Evolutionary conservation across 2,329 filamentous ascomycete species (phyloP).

Genomic region (Botrytis byssoidea): DNA sequence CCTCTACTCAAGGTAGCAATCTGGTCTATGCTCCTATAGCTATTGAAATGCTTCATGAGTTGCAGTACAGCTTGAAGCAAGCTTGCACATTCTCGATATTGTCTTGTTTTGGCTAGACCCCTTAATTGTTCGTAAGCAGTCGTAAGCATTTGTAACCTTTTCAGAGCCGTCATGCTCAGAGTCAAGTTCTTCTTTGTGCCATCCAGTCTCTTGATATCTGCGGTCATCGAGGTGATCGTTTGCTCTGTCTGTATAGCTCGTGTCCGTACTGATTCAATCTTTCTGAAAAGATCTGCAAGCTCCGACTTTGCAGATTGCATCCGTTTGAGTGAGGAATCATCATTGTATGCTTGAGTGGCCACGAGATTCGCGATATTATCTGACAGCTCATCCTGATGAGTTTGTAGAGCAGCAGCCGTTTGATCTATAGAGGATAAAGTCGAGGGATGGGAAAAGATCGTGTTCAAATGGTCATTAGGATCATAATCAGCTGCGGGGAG

Average conservation of each 20-base stretch:
- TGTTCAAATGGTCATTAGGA: conserved; percentile 88
- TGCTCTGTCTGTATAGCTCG: conserved; percentile 90
- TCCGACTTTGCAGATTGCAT: conserved; percentile 91
- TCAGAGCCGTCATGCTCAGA: conserved; percentile 94
- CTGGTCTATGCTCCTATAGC: conserved; percentile 95
- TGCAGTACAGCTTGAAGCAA: conserved; percentile 93
- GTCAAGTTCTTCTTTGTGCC: conserved; percentile 96
- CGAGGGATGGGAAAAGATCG: conserved; percentile 87
- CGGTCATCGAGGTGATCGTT: conserved; percentile 97
- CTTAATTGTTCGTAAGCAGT: conserved; percentile 97
- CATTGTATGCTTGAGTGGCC: conserved; percentile 75
- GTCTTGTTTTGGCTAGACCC: conserved; percentile 76
- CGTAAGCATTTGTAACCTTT: conserved; percentile 96
- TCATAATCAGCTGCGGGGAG: conserved; percentile 71
- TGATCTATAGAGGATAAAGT: conserved; percentile 73
- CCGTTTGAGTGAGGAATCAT: conserved; percentile 82
- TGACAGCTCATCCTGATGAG: conserved; percentile 80
- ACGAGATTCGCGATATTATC: conserved; percentile 71
- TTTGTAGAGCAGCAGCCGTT: conserved; percentile 71
- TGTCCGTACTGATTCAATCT: conserved; percentile 89
- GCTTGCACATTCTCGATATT: conserved; percentile 93
- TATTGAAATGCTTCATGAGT: conserved; percentile 98
- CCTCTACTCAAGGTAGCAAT: conserved; percentile 91
- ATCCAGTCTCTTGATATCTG: conserved; percentile 96
- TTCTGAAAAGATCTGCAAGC: conserved; percentile 84